Evolutionary conservation across 148 eudicot genomes (phyloP).

Genomic region (Rheum nobile): DNA sequence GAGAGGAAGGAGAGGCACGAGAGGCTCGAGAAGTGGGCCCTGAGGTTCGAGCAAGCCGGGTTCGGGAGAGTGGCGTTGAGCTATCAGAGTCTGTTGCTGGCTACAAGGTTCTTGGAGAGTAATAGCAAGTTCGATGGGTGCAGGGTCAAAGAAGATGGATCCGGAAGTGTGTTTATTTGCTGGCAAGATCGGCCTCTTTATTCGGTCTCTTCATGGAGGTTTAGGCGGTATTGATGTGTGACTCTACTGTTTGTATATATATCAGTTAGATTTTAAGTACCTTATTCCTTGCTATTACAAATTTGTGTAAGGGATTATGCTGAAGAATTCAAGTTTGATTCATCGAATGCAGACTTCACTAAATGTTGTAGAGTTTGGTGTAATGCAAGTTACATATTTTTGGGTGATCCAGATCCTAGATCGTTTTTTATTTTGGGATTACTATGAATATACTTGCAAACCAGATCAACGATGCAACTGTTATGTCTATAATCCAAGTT

Average conservation of each 20-base stretch:
- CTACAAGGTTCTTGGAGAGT: constrained; percentile 55
- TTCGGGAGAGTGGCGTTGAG: constrained; percentile 61
- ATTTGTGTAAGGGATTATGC: not conserved
- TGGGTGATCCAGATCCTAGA: too few species aligned
- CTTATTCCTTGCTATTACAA: not conserved
- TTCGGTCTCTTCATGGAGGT: constrained; percentile 77
- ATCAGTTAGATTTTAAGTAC: not conserved
- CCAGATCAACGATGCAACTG: too few species aligned
- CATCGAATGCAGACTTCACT: not conserved
- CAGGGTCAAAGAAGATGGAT: constrained; percentile 66
- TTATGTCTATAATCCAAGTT: too few species aligned
- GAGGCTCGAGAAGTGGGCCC: constrained; percentile 79
- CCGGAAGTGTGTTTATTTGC: constrained; percentile 68
- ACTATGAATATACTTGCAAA: too few species aligned
- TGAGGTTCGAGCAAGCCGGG: constrained; percentile 57
- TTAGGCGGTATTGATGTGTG: constrained; percentile 29
- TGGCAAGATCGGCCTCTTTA: constrained; percentile 93
- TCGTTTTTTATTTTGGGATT: too few species aligned
- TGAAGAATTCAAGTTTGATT: not conserved
- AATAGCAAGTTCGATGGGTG: constrained; percentile 63
- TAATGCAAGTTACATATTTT: not conserved
- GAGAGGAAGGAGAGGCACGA: constrained; percentile 79
- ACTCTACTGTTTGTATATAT: not conserved
- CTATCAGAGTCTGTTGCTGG: constrained; percentile 66
- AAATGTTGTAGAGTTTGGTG: not conserved